Evolutionary conservation across 495 filamentous ascomycete genomes (phyloP).

Genomic region (Aspergillus egyptiacus): DNA sequence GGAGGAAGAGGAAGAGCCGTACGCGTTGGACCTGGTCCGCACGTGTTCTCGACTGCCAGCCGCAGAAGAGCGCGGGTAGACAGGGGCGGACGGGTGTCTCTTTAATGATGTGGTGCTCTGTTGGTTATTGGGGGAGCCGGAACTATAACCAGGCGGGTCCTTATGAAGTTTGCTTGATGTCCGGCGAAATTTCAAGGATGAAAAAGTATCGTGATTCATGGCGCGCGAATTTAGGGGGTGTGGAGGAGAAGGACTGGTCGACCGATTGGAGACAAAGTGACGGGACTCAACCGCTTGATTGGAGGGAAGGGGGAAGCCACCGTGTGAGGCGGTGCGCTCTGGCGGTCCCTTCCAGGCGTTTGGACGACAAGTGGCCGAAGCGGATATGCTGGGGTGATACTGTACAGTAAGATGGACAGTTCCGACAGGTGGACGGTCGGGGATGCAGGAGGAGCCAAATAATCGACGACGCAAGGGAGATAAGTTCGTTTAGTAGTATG

Average conservation of each 20-base stretch:
- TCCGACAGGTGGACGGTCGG: slow-evolving; percentile 14
- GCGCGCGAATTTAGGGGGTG: slow-evolving; percentile 22
- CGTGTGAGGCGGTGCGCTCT: slow-evolving; percentile 25
- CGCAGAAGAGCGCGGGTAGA: slow-evolving; percentile 42
- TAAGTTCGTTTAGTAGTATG: background rate
- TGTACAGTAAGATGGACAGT: slow-evolving; percentile 20
- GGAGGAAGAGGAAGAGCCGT: slow-evolving; percentile 49
- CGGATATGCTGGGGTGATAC: slow-evolving; percentile 13
- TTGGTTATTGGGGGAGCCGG: slow-evolving; percentile 41
- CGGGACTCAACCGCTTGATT: slow-evolving; percentile 17
- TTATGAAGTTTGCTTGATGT: slow-evolving; percentile 46
- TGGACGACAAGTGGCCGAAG: slow-evolving; percentile 8
- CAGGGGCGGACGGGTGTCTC: slow-evolving; percentile 65
- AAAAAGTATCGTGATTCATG: slow-evolving; percentile 44
- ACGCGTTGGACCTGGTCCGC: slow-evolving; percentile 47
- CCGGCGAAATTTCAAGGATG: slow-evolving; percentile 43
- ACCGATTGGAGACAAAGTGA: slow-evolving; percentile 15
- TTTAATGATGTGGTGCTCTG: slow-evolving; percentile 49
- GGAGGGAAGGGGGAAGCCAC: slow-evolving; percentile 25
- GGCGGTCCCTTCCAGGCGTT: slow-evolving; percentile 19
- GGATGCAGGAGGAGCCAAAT: slow-evolving; percentile 23
- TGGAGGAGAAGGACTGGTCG: slow-evolving; percentile 16
- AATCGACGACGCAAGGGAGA: slow-evolving; percentile 23
- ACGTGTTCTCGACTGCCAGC: slow-evolving; percentile 42
- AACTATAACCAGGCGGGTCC: slow-evolving; percentile 40